Conservation (phyloP, 495 filamentous ascomycete species). For the Lasiosphaeria ovina region DNA sequence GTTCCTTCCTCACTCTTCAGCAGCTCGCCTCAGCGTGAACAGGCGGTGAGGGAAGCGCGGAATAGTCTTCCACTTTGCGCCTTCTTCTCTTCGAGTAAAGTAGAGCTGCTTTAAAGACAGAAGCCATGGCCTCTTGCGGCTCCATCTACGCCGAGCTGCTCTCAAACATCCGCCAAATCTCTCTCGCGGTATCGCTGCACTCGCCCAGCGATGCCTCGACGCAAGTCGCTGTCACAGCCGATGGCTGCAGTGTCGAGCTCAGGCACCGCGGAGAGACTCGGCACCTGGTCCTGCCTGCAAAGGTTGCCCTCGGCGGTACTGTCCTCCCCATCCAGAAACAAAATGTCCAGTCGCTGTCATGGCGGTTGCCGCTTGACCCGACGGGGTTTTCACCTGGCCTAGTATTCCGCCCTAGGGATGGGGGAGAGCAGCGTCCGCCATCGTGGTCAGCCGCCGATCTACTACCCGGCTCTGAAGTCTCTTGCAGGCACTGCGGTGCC, state of each 20-base stretch:
- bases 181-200: constrained; percentile 65
- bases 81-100: not conserved
- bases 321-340: constrained; percentile 35
- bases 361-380: constrained; percentile 62
- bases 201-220: constrained; percentile 47
- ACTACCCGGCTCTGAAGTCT: constrained; percentile 49
- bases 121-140: constrained; percentile 19
- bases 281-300: constrained; percentile 64
- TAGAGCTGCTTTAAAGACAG: not conserved
- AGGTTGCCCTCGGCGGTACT: constrained; percentile 41
- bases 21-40: too few species aligned
- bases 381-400: constrained; percentile 10
- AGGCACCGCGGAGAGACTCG: constrained; percentile 53
- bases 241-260: constrained; percentile 51
- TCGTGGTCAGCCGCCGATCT: constrained; percentile 77
- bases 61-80: not conserved
- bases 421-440: constrained; percentile 12
- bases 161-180: constrained; percentile 80
- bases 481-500: constrained; percentile 61
- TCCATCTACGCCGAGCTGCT: constrained; percentile 82
- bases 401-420: constrained; percentile 31
- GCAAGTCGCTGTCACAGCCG: constrained; percentile 47
- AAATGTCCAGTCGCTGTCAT: constrained; percentile 54
- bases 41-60: not conserved
- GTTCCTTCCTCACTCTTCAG: too few species aligned